Percentiles rank a stretch among this genome's conserved stretches.
Evolutionary conservation across 768 basidiomycete genomes (phyloP).

Genomic region (Mycena metata): DNA sequence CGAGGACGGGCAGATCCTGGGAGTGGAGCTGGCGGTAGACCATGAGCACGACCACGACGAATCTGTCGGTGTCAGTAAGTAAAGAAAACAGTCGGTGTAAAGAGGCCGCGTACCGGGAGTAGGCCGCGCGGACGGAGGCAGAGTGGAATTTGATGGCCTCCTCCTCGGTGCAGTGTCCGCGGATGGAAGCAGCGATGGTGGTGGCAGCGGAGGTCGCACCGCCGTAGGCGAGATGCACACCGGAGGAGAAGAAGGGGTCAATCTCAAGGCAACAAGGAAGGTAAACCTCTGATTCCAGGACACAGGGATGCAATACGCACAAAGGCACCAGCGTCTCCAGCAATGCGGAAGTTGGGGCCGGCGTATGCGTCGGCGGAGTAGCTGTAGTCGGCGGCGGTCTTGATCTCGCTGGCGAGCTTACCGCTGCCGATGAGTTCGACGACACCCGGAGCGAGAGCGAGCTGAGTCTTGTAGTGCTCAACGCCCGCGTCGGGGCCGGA

Average conservation of each 20-base stretch:
- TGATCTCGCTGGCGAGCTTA: conserved; percentile 42
- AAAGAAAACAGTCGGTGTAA: no score
- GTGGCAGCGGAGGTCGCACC: conserved; percentile 54
- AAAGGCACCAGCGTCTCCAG: conserved; percentile 44
- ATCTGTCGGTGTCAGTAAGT: conserved; percentile 45
- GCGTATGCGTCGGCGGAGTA: conserved; percentile 50
- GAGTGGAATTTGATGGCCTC: conserved; percentile 50
- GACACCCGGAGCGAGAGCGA: conserved; percentile 44
- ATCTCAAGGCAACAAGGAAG: conserved; percentile 46
- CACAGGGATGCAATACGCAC: conserved; percentile 50
- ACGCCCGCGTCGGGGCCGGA: conserved; percentile 26
- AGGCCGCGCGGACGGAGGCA: conserved; percentile 48
- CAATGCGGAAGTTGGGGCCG: conserved; percentile 49
- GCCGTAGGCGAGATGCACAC: conserved; percentile 56
- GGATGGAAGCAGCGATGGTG: conserved; percentile 50
- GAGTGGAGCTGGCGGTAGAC: conserved; percentile 64
- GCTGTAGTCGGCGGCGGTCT: conserved; percentile 51
- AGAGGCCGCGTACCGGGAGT: conserved; percentile 46
- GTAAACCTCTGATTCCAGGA: conserved; percentile 34
- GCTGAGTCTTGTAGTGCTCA: conserved; percentile 47
- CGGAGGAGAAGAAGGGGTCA: conserved; percentile 74
- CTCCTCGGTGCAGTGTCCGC: conserved; percentile 47
- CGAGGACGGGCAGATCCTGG: conserved; percentile 54
- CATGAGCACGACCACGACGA: conserved; percentile 62
- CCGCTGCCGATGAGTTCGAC: conserved; percentile 43